Conservation (phyloP, 441 rosid species). For the Daphne laureola region DNA sequence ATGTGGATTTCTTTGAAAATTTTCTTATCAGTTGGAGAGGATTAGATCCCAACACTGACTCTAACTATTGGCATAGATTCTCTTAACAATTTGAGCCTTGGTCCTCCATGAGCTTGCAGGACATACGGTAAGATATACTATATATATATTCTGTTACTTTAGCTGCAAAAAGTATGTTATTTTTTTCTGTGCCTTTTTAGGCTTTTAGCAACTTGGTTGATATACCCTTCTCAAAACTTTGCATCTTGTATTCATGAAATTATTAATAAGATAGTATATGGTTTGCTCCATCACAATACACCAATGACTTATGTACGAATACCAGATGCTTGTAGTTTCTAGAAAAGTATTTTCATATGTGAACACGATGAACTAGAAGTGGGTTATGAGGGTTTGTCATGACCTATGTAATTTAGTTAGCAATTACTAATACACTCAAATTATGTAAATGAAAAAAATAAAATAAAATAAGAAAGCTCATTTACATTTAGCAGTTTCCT, state of each 20-base stretch:
- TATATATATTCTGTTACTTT: slow-evolving; percentile 17
- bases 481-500: too few species aligned
- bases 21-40: slow-evolving; percentile 28
- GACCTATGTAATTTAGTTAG: too few species aligned
- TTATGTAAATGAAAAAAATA: too few species aligned
- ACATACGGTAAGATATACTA: slow-evolving; percentile 14
- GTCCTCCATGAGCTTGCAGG: slow-evolving; percentile 15
- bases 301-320: neutral
- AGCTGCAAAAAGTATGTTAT: slow-evolving; percentile 15
- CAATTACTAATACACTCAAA: too few species aligned
- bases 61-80: slow-evolving; percentile 25
- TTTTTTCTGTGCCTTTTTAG: slow-evolving; percentile 13
- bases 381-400: too few species aligned
- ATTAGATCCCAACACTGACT: slow-evolving; percentile 35
- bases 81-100: slow-evolving; percentile 14
- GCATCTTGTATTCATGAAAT: slow-evolving; percentile 12
- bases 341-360: too few species aligned
- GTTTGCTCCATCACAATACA: slow-evolving; percentile 12
- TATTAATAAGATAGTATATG: slow-evolving; percentile 1
- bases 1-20: slow-evolving; percentile 23
- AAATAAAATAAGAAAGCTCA: too few species aligned
- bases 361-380: too few species aligned
- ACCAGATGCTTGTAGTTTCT: too few species aligned
- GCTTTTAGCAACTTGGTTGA: slow-evolving; percentile 27
- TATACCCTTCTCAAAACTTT: slow-evolving; percentile 13